Evolutionary conservation across 371 early-diverging fungal genomes (phyloP), one percentile per base, ranked within the genome.

Genomic region (Mortierella sp.): DNA sequence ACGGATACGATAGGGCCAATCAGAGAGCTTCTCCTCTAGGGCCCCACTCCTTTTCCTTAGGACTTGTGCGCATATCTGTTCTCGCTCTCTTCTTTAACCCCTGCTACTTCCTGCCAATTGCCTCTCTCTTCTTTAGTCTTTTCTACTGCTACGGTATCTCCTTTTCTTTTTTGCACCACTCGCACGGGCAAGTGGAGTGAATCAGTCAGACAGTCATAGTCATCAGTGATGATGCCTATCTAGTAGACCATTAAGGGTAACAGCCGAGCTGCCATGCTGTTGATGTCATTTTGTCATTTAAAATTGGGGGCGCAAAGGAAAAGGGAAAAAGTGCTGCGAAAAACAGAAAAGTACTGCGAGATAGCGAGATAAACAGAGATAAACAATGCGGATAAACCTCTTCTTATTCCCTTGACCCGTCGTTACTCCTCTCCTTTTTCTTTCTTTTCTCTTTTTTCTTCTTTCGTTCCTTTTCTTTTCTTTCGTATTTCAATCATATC

Each of bases 301-400:
- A 29, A 29, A 29, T 35, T 63, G 35, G 35, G 1, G 35, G 63
- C 63, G 35, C 63, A 18, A 32, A 4, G 14, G 12, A 32, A 14
- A 63, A 29, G 16, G 1, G 35, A 29, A 35, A 4, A 63, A 16
- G 35, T 32, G 63, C 63, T 32, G 63, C 63, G 63, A 63, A 29
- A 63, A 63, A 29, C 55, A 14, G 27, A 58, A 27, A 68, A 68
- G 41, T 68, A 24, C 68, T 68, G 68, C 68, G 68, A 65, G 65
- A 35, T 35, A 35, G 2, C 35, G 35, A 35, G 35, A 35, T 35
- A 32, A 24, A 29, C 14, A 5, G n/a, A n/a, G n/a, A 18, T 29
- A 32, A 24, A 29, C 14, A 5, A 41, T 7, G 68, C 68, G 68
- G 68, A 10, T 68, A 68, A 38, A 38, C 56, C n/a, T 55, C n/a